Evolutionary conservation across 805 yeast species (phyloP), one percentile per base, ranked within the genome.

Genomic region (Wickerhamomyces strasburgensis): DNA sequence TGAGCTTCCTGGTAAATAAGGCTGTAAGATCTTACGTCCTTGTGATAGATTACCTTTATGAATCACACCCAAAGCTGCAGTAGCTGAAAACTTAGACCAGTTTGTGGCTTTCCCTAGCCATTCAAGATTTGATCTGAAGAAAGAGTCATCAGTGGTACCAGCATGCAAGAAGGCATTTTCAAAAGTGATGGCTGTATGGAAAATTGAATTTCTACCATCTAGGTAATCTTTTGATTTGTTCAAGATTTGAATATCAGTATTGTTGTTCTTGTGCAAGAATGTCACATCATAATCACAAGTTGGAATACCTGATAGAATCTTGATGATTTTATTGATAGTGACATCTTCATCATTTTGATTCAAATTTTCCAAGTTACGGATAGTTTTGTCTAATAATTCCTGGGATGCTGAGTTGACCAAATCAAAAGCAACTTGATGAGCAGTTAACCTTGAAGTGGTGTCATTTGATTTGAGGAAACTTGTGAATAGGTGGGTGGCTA

Each of bases 21-120:
- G 98, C 48, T 82, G 81, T 57, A 93, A 73, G 34, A 90, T 78
- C 46, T 80, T 75, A 57, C 80, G 79, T 37, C 98, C 98, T 57
- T 88, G 95, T 0, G 95, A 75, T 40, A 93, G 70, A 60, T 90
- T 90, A 37, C 98, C 98, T 56, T 83, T 84, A 60, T 93, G 98
- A 49, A 93, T 89, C 21, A 90, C 98, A 57, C 98, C 98, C 43
- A 93, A 68, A 11, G 98, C 97, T 7, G 98, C 98, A 11, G 98
- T 90, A 2, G 98, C 97, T 0, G 96, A 80, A 60, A 93, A 93
- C 58, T 90, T 93, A 5, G 97, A 88, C 98, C 98, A 93, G 62
- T 90, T 88, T 32, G 90, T 81, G n/a, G 98, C 97, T 63, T 88
- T 86, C 30, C 95, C 94, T 48, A 93, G 70, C 97, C 98, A 93